Conservation (phyloP, 148 eudicot genomes). For the Rhododendron ferrugineum region DNA sequence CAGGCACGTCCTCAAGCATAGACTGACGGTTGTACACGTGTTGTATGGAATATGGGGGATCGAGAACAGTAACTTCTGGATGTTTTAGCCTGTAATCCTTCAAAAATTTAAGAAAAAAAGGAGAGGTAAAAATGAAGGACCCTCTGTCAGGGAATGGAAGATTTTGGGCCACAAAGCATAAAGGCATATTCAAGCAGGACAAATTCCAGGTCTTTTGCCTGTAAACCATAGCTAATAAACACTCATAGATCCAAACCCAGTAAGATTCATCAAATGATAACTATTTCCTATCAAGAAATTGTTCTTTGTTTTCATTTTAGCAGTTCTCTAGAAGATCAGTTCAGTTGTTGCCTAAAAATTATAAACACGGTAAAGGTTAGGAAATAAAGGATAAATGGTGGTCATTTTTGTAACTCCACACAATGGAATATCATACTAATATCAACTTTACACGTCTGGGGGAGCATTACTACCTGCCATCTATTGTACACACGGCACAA, state of each 20-base stretch:
- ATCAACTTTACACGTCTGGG: background rate
- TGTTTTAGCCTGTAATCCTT: slow-evolving; percentile 64
- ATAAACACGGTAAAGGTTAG: background rate
- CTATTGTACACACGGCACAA: background rate
- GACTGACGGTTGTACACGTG: slow-evolving; percentile 58
- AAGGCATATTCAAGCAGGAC: background rate
- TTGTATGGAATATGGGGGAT: slow-evolving; percentile 68
- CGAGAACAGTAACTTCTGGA: slow-evolving; percentile 65
- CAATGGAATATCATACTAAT: background rate
- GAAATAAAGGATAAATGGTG: background rate
- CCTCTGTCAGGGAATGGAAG: background rate
- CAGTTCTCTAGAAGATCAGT: background rate
- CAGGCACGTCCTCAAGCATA: slow-evolving; percentile 70
- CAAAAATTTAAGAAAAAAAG: slow-evolving; percentile 9
- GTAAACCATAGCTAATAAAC: background rate
- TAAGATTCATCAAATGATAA: background rate
- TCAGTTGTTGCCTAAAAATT: background rate
- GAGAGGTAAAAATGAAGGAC: slow-evolving; percentile 9
- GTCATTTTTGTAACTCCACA: background rate
- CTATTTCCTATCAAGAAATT: background rate
- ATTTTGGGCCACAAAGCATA: background rate
- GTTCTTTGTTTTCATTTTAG: background rate
- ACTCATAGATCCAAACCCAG: background rate
- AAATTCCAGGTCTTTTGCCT: background rate
- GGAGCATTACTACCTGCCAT: background rate